Conservation (phyloP, 2,329 filamentous ascomycete species). For the Delphinella strobiligena region DNA sequence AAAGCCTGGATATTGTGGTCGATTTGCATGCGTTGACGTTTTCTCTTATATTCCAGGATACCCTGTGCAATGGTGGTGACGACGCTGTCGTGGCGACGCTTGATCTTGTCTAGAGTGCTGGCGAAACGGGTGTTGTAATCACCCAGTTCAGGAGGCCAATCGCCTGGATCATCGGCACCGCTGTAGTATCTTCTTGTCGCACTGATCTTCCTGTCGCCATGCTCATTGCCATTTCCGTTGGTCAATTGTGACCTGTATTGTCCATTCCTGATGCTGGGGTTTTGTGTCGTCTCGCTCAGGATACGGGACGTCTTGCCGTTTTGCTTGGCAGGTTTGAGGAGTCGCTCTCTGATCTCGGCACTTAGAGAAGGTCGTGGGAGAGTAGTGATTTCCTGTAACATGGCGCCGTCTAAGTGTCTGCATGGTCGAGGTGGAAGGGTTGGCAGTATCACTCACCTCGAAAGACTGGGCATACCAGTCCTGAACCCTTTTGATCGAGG, state of each 20-base stretch:
- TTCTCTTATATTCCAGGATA: constrained; percentile 95
- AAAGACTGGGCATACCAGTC: constrained; percentile 99
- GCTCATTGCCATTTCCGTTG: constrained; percentile 38
- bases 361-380: constrained; percentile 67
- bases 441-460: constrained; percentile 52
- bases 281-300: constrained; percentile 72
- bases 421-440: constrained; percentile 12
- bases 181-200: constrained; percentile 61
- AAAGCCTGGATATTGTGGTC: constrained; percentile 96
- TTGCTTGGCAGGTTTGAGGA: constrained; percentile 55
- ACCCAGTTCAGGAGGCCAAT: constrained; percentile 89
- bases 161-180: constrained; percentile 71
- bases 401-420: constrained; percentile 12
- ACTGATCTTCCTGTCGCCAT: constrained; percentile 35
- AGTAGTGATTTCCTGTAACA: constrained; percentile 70
- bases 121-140: constrained; percentile 91
- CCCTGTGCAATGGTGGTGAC: constrained; percentile 97
- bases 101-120: constrained; percentile 82
- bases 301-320: constrained; percentile 51
- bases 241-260: constrained; percentile 57
- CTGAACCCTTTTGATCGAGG: constrained; percentile 84
- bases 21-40: constrained; percentile 93
- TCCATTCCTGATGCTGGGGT: constrained; percentile 76
- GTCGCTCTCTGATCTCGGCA: constrained; percentile 62
- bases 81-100: constrained; percentile 88